Evolutionary conservation across 2,329 filamentous ascomycete species (phyloP), one percentile per base, ranked within the genome.

Genomic region (Aspergillus awamori): DNA sequence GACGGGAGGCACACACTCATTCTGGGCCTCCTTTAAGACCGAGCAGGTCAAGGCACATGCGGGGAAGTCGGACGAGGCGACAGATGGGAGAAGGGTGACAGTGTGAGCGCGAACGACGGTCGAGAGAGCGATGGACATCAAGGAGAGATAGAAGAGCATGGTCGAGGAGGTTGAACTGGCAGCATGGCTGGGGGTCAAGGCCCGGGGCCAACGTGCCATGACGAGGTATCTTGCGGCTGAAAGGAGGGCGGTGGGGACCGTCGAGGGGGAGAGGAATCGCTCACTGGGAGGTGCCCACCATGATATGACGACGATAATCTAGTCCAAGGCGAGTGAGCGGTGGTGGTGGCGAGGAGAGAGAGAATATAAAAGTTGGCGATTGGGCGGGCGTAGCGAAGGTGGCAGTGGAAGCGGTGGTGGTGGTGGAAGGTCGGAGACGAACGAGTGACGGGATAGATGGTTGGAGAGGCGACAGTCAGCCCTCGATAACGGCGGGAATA

Each of bases 21-120:
- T 84, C 71, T 93, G 90, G 60, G 90, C 91, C 75, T 91, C 85
- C 72, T 84, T 87, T 48, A 92, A 85, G 28, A 80, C 73, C 47
- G 83, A 81, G 70, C 89, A 92, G 51, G 72, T 63, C 22, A 79
- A 73, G 8, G 86, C 89, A 70, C 89, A 92, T 26, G 82, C 72
- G 4, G 89, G 89, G 53, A 92, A 84, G 45, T 81, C 75, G 45
- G 65, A 64, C 39, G 78, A 77, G 51, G 75, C 72, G 10, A 74
- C 61, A 8, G 75, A 70, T 45, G 78, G 77, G 41, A 79, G 59
- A 24, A 79, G 70, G 56, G 65, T 64, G 56, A 69, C 65, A 70
- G 58, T 47, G 60, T 62, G 59, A 69, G 58, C 48, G 72, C 60
- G 58, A 56, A 66, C 24, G 38, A 68, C 28, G 66, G 54, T 38